Evolutionary conservation across 352 stramenopile genomes (phyloP), one percentile per base, ranked within the genome.

Genomic region (Phytophthora multivora): DNA sequence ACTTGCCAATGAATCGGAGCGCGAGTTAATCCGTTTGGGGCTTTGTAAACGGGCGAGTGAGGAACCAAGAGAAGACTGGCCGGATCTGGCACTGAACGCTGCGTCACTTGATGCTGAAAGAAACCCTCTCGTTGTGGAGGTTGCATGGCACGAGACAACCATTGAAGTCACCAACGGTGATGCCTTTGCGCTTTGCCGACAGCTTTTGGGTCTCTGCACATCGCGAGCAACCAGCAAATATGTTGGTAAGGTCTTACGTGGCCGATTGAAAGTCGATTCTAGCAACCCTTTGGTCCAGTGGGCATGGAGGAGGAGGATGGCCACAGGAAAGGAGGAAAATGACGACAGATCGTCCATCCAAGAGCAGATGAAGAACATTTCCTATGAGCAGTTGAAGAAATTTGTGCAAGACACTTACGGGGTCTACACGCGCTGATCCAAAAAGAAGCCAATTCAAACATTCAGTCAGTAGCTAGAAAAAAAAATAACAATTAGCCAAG

Each of bases 1-100:
- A 23, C 72, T 91, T 7, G 79, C 82, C n/a, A 91, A 89, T 47
- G 82, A 87, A 47, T 78, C 51, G 6, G 79, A 91, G 51, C 71
- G 79, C 1, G 69, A 87, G 3, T 65, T 90, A 21, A 66, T 88
- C 28, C 63, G 57, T 19, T 77, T 52, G 5, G 59, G 77, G 0
- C 19, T 81, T 40, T 74, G 64, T 10, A 62, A 70, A 13, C 68
- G 57, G 28, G 52, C 57, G 48, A 59, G 59, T 40, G 55, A 50
- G 1, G 30, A 25, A n/a, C 38, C 31, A 15, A 57, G 47, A 4
- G 64, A 82, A 46, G 66, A 73, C 16, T 91, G 82, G 82, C 80
- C 78, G 0, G 78, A 91, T 45, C 69, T 91, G 42, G 76, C 77
- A 1, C 60, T 91, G 2, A 89, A 89, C 28, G 74, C 69, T 28